Evolutionary conservation across 176 grass and related monocot genomes (phyloP).

Genomic region (Paspalum vaginatum): DNA sequence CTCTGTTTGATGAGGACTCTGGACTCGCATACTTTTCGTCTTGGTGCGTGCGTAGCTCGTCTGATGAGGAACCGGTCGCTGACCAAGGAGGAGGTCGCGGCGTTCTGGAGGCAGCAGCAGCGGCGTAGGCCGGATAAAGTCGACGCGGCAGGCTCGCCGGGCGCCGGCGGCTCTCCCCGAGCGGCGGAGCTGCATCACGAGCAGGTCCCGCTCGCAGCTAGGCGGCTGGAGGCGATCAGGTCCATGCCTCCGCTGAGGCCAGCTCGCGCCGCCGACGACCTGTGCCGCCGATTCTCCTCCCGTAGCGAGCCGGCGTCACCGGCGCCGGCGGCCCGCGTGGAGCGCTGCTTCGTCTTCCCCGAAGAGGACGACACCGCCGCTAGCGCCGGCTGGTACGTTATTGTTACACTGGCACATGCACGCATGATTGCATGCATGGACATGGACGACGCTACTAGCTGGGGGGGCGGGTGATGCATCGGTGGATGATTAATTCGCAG

Average conservation of each 20-base stretch:
- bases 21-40: not conserved
- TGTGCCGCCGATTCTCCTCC: not conserved
- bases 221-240: not conserved
- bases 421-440: too few relatives aligned
- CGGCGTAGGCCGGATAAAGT: conserved; percentile 17
- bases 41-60: conserved; percentile 41
- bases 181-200: not conserved
- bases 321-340: not conserved
- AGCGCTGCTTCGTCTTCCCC: not conserved
- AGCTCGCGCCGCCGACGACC: not conserved
- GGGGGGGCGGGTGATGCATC: not conserved
- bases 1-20: too few relatives aligned
- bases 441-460: not conserved
- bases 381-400: conserved; percentile 24
- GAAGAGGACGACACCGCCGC: not conserved
- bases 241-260: conserved; percentile 20
- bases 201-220: not conserved
- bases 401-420: too few relatives aligned
- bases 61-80: conserved; percentile 70
- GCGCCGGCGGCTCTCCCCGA: conserved; percentile 1
- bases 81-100: conserved; percentile 76
- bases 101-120: conserved; percentile 59
- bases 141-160: not conserved
- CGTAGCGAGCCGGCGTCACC: conserved; percentile 23
- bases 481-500: conserved; percentile 10